Base-by-base conservation (phyloP, 1,139 yeast species). In the Yamadazyma conglobata region DNA sequence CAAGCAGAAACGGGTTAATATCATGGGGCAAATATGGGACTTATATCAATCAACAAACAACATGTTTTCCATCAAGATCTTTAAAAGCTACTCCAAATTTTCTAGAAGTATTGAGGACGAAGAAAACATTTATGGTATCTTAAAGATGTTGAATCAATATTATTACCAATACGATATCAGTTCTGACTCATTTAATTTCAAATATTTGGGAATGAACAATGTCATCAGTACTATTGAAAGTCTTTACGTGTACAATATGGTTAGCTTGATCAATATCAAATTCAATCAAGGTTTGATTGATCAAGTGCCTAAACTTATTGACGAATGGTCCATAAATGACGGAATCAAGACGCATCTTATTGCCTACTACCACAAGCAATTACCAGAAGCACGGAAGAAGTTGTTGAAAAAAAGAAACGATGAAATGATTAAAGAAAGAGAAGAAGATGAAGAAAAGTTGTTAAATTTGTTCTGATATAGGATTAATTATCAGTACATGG, bases 321-420 rank as follows among this genome's bases (percentile, higher is more conserved):
- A 51, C 6, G 57, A 64, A 46, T 67, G 73, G 73, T 41, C 60
- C n/a, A 39, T 67, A 13, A 58, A 60, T 37, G 39, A 43, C 3
- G 28, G 29, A 10, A 66, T 66, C 72, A 40, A 37, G 10, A 28
- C 34, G 9, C 35, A 42, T 10, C 41, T 62, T 25, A 35, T 32
- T 9, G 24, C 23, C 58, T 52, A 50, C 26, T 40, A 30, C 15
- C 27, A 34, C 2, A 41, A 47, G 4, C 45, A 52, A 34, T 30
- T 48, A 15, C 56, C 56, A 4, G 39, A 38, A 14, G 58, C 52
- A 40, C 40, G 38, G 22, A 41, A 46, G n/a, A 41, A 43, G 37
- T 39, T 60, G 24, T 67, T 59, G 27, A 37, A 37, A 19, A 53
- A 48, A 40, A 48, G 66, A 30, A 46, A 46, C 32, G 55, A 58